Base-by-base conservation (phyloP, 2,329 filamentous ascomycete genomes). In the Dothistroma pini region DNA sequence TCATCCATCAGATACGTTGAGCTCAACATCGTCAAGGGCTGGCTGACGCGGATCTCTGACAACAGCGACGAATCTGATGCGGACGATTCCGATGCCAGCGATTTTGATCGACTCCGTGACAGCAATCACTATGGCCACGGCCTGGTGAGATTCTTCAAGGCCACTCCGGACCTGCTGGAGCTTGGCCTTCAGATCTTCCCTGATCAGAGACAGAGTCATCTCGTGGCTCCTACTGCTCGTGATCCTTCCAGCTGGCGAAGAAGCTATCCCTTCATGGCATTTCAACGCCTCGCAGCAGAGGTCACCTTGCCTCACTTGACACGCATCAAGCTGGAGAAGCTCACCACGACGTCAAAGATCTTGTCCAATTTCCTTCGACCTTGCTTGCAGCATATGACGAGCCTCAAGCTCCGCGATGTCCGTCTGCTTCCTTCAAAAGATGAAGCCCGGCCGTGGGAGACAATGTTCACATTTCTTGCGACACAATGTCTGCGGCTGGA, bases 321-420 rank as follows among this genome's bases (percentile, higher is more conserved):
- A 5, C 65, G 71, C 1, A 29, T 73, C 32, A 73, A 73, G 51
- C 65, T 73, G 0, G 71, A 73, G 49, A 71, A 70, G 54, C 52
- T 72, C 41, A 67, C 63, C n/a, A 66, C 70, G 4, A 64, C 65
- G 9, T 58, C 69, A 8, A 9, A 47, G 2, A 66, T 56, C 0
- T 61, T 73, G 16, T 54, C 65, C 25, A 54, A 58, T 7, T 65
- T 72, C 34, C 62, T 72, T 3, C 25, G 21, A 7, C 69, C 71
- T 6, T 67, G 62, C 7, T 55, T 61, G 4, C 1, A 32, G 2
- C 54, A 50, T 9, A 63, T 72, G 1, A 67, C 61, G 19, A 72
- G 70, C 59, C 58, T 73, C 34, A 73, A 73, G 52, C 49, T 73
- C 31, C 67, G 70, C 31, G 67, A 72, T 58, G 63, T 72, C 11